Percentiles rank a stretch among this genome's conserved stretches.
These are phyloP conservation scores for Phytophthora fragariaefolia DNA, from an alignment of 352 stramenopile species.

Conservation along the genomic window DNA sequence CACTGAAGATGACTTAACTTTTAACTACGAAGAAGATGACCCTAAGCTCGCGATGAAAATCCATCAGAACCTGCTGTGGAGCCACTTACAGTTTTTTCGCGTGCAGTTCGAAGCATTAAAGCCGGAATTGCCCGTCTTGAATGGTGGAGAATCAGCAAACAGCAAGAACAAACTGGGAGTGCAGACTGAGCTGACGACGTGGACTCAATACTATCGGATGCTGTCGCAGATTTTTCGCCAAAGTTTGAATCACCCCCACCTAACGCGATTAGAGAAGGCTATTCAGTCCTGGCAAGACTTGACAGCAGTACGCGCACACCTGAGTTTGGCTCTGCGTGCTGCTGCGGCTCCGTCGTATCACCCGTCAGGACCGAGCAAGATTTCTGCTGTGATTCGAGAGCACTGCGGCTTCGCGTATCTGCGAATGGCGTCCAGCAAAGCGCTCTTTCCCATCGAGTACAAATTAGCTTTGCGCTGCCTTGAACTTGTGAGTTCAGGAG, in stretches of 20 bases:
- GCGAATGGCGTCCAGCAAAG: constrained; percentile 46
- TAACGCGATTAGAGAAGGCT: constrained; percentile 45
- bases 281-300: constrained; percentile 50
- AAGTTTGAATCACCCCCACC: constrained; percentile 19
- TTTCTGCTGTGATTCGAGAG: constrained; percentile 34
- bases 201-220: constrained; percentile 37
- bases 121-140: constrained; percentile 18
- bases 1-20: constrained; percentile 57
- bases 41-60: constrained; percentile 53
- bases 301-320: constrained; percentile 45
- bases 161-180: constrained; percentile 14
- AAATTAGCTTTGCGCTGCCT: constrained; percentile 59
- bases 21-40: constrained; percentile 59
- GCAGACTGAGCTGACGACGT: constrained; percentile 24
- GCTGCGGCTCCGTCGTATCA: constrained; percentile 31
- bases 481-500: constrained; percentile 40
- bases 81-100: constrained; percentile 63
- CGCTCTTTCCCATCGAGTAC: constrained; percentile 69
- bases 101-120: constrained; percentile 61
- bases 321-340: constrained; percentile 48
- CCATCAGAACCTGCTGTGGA: constrained; percentile 49
- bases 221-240: constrained; percentile 39
- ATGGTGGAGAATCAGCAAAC: constrained; percentile 13
- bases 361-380: constrained; percentile 17
- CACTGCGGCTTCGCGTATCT: constrained; percentile 40